These are phyloP conservation scores for Lodderomyces elongisporus DNA, from an alignment of 1,139 yeast species.

Conservation along the genomic window DNA sequence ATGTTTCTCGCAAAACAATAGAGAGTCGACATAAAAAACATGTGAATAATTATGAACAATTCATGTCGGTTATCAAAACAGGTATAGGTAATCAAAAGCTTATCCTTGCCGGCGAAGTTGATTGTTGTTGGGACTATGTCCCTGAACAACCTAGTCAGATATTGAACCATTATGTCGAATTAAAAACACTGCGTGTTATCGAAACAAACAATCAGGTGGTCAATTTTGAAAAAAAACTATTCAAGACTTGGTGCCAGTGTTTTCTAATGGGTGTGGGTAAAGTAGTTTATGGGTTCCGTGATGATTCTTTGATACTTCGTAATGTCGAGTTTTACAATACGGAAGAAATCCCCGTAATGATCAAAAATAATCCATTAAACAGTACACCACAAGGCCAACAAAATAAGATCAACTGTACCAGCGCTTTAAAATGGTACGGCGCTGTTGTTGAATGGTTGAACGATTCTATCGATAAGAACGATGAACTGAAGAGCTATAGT, in stretches of 20 bases:
- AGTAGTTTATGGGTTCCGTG: slow-evolving; percentile 82
- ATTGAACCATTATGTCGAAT: slow-evolving; percentile 73
- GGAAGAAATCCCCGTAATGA: slow-evolving; percentile 66
- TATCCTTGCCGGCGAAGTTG: slow-evolving; percentile 85
- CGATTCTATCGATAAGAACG: slow-evolving; percentile 46
- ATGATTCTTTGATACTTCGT: slow-evolving; percentile 56
- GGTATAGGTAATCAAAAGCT: slow-evolving; percentile 73
- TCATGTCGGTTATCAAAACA: slow-evolving; percentile 70
- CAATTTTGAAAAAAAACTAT: slow-evolving; percentile 67
- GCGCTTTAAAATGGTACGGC: slow-evolving; percentile 79
- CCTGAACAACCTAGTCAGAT: slow-evolving; percentile 48
- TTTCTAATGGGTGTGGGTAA: slow-evolving; percentile 78
- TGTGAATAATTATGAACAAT: slow-evolving; percentile 73
- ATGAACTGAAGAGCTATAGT: slow-evolving; percentile 29
- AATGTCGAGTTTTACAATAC: slow-evolving; percentile 73
- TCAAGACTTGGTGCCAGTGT: slow-evolving; percentile 89
- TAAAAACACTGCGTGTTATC: slow-evolving; percentile 66
- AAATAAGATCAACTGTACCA: slow-evolving; percentile 57
- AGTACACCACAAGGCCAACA: slow-evolving; percentile 11
- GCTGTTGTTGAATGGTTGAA: slow-evolving; percentile 77
- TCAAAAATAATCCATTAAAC: slow-evolving; percentile 40
- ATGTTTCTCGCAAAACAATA: slow-evolving; percentile 57
- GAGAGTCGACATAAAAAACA: slow-evolving; percentile 56
- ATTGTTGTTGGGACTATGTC: slow-evolving; percentile 78
- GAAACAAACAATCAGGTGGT: slow-evolving; percentile 48